Percentiles rank a stretch among this genome's conserved stretches.
Conservation (phyloP, 2,329 filamentous ascomycete species). For the Chrysoporthe cubensis region DNA sequence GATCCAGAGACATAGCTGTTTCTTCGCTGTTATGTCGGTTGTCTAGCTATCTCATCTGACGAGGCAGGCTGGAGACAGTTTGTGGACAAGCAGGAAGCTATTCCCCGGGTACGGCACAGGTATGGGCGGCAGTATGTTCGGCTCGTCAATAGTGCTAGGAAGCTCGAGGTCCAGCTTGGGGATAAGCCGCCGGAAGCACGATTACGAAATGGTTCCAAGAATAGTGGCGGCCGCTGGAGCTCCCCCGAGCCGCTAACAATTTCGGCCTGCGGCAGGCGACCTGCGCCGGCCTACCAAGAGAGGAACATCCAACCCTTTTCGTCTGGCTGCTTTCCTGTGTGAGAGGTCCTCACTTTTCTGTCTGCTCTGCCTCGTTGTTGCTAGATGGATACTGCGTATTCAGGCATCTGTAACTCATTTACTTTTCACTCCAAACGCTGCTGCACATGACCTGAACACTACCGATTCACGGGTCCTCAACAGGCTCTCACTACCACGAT, state of each 20-base stretch:
- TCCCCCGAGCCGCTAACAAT: constrained; percentile 16
- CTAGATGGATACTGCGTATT: not conserved
- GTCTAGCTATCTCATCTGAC: not conserved
- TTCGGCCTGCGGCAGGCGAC: not conserved
- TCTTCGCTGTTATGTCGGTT: not conserved
- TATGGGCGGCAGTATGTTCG: not conserved
- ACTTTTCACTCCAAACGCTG: not conserved
- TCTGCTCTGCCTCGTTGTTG: not conserved
- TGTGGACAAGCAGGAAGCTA: not conserved
- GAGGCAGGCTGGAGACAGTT: not conserved
- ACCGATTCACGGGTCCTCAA: not conserved
- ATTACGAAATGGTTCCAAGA: constrained; percentile 26
- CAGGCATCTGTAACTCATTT: not conserved
- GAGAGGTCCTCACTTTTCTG: not conserved
- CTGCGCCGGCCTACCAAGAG: no score
- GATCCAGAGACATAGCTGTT: constrained; percentile 79
- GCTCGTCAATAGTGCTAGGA: not conserved
- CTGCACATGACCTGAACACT: not conserved
- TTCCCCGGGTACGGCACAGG: not conserved
- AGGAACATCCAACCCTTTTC: not conserved
- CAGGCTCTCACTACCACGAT: not conserved
- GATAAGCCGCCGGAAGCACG: constrained; percentile 10
- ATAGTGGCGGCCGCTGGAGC: constrained; percentile 11
- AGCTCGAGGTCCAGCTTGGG: not conserved
- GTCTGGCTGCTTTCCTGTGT: not conserved